Evolutionary conservation across 208 protist genomes (phyloP).

Genomic region (Trypanosoma vivax): DNA sequence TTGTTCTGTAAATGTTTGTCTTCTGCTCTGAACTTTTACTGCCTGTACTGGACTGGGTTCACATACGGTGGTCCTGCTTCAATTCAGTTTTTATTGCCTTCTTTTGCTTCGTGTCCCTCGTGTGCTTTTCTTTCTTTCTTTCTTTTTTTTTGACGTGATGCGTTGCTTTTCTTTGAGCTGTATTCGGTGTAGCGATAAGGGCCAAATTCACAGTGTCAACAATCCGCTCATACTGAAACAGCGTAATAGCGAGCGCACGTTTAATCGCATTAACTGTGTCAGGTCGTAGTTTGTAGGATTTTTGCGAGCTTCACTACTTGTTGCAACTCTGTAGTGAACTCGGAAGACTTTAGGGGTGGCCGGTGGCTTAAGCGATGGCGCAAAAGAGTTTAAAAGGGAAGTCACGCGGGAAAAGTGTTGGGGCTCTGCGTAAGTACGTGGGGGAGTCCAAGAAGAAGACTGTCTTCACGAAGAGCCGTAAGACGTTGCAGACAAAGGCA

Average conservation of each 20-base stretch:
- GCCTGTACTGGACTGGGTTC: constrained; percentile 1
- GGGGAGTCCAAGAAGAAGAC: constrained; percentile 77
- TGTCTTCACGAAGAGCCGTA: constrained; percentile 54
- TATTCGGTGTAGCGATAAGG: background rate
- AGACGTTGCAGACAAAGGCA: constrained; percentile 54
- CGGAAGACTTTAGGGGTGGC: background rate
- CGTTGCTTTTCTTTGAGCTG: constrained; percentile 7
- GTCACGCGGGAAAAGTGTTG: constrained; percentile 67
- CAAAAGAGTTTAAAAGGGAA: constrained; percentile 70
- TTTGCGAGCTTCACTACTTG: too few relatives aligned
- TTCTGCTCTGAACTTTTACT: background rate
- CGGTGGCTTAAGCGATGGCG: constrained; percentile 33
- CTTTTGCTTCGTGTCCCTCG: background rate
- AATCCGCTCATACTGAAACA: too few relatives aligned
- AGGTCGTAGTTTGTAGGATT: too few relatives aligned
- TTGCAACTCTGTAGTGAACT: background rate
- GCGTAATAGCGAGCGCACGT: background rate
- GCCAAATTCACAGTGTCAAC: too few relatives aligned
- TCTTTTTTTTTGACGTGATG: background rate
- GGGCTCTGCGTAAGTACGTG: constrained; percentile 79
- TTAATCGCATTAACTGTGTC: background rate
- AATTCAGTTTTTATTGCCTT: background rate
- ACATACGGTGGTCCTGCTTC: too few relatives aligned
- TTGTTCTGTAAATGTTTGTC: background rate
- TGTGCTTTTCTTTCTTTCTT: constrained; percentile 5